Evolutionary conservation across 306 rosid genomes (phyloP), one percentile per base, ranked within the genome.

Genomic region (Corylus avellana): DNA sequence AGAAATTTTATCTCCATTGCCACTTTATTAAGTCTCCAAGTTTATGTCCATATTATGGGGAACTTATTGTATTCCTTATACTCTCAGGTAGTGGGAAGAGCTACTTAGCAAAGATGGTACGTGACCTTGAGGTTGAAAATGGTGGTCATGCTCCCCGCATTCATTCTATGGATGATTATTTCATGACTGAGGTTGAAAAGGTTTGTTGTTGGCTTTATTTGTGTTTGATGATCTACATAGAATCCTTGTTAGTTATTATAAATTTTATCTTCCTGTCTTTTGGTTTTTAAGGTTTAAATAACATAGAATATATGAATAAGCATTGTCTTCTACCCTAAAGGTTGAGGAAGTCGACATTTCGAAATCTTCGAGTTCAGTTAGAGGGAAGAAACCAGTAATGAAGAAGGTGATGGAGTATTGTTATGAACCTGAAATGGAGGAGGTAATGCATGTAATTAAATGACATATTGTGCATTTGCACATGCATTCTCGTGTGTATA

Each of bases 341-440:
- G 92, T 86, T 80, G 98, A 95, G 74, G 96, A 93, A 56, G 85
- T 62, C 49, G 97, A 91, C 57, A 71, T 73, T 56, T 83, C 91
- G 63, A 93, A 88, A 77, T 89, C 97, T 80, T 88, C 92, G 51
- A 85, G 85, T 82, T 88, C 97, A 50, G 83, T 89, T 72, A 90
- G 92, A 86, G 89, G 88, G 86, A 95, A 95, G 91, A 95, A 88
- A 88, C 87, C 89, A 66, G 90, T 79, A 32, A 80, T 46, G 72
- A 95, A 89, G 86, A 95, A 80, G 85, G 93, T 93, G 88, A 93
- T 93, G 96, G 99, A 95, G 88, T 95, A 93, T 84, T 95, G 97
- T 72, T 95, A 95, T 75, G 99, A 93, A 93, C 96, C 99, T 84
- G 98, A 95, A 86, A 95, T 95, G 98, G 98, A 93, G 82, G 97